These are phyloP conservation scores for Rhododendron vialii DNA, from an alignment of 148 eudicot species.

Conservation along the genomic window DNA sequence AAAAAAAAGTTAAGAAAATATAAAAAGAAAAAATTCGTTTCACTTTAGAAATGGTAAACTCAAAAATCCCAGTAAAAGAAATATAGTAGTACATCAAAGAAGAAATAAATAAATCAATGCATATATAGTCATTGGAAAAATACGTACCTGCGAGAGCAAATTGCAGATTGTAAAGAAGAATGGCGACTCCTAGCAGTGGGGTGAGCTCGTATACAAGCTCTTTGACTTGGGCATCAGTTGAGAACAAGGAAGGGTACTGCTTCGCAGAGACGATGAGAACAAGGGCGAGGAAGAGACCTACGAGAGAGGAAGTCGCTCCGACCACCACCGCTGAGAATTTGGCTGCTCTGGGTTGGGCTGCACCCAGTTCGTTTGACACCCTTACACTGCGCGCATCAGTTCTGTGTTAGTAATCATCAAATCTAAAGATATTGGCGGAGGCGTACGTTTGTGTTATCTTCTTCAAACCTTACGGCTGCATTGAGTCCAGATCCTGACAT, in stretches of 20 bases:
- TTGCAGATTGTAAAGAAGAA: not conserved
- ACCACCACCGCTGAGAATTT: not conserved
- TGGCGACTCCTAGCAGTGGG: not conserved
- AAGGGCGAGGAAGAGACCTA: not conserved
- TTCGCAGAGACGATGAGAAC: not conserved
- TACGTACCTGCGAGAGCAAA: not conserved
- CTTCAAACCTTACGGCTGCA: constrained; percentile 33
- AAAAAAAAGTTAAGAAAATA: too few species aligned
- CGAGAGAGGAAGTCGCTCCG: not conserved
- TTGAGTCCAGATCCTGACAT: constrained; percentile 28
- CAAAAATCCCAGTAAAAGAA: too few species aligned
- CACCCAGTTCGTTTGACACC: constrained; percentile 30
- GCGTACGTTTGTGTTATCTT: not conserved
- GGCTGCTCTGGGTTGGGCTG: not conserved
- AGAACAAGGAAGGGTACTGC: not conserved
- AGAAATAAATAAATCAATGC: too few species aligned
- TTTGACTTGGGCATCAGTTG: not conserved
- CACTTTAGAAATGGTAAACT: too few species aligned
- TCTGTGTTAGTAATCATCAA: too few species aligned
- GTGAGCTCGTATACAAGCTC: not conserved
- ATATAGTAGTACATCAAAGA: not conserved
- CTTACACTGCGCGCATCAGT: constrained; percentile 14
- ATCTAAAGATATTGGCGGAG: not conserved
- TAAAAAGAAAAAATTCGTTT: too few species aligned
- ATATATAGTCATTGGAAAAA: not conserved